Conservation (phyloP, 2,329 filamentous ascomycete species). For the Pestalotiopsis sp. region DNA sequence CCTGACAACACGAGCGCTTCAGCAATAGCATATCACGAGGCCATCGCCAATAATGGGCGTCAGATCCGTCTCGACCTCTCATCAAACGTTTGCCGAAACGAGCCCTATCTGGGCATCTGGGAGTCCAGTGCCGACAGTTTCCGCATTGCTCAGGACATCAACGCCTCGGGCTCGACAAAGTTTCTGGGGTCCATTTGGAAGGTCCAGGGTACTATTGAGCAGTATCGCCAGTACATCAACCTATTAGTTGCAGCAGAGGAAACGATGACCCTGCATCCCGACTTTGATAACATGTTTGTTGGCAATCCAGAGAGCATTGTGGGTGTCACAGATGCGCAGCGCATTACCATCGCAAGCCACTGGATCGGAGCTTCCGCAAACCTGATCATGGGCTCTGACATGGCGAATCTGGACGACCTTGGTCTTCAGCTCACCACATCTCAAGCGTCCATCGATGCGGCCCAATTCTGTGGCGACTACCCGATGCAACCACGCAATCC, state of each 20-base stretch:
- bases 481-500: slow-evolving; percentile 29
- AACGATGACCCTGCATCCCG: slow-evolving; percentile 24
- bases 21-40: slow-evolving; percentile 25
- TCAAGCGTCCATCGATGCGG: slow-evolving; percentile 17
- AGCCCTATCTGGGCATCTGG: slow-evolving; percentile 26
- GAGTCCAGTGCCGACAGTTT: slow-evolving; percentile 26
- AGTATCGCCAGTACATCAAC: slow-evolving; percentile 29
- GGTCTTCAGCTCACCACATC: slow-evolving; percentile 23
- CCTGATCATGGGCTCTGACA: slow-evolving; percentile 28
- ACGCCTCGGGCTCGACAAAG: slow-evolving; percentile 23
- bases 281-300: slow-evolving; percentile 29
- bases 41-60: slow-evolving; percentile 25
- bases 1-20: not conserved
- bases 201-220: slow-evolving; percentile 30
- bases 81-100: slow-evolving; percentile 27
- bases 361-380: slow-evolving; percentile 31
- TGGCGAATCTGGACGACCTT: slow-evolving; percentile 24
- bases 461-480: slow-evolving; percentile 21
- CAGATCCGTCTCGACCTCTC: slow-evolving; percentile 29
- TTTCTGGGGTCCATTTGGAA: slow-evolving; percentile 21
- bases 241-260: slow-evolving; percentile 17
- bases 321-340: slow-evolving; percentile 25
- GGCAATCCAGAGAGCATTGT: slow-evolving; percentile 24
- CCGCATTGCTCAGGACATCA: slow-evolving; percentile 28
- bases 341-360: slow-evolving; percentile 28